These are phyloP conservation scores for Suhomyces terraborum DNA, from an alignment of 1,139 yeast species.

Conservation along the genomic window DNA sequence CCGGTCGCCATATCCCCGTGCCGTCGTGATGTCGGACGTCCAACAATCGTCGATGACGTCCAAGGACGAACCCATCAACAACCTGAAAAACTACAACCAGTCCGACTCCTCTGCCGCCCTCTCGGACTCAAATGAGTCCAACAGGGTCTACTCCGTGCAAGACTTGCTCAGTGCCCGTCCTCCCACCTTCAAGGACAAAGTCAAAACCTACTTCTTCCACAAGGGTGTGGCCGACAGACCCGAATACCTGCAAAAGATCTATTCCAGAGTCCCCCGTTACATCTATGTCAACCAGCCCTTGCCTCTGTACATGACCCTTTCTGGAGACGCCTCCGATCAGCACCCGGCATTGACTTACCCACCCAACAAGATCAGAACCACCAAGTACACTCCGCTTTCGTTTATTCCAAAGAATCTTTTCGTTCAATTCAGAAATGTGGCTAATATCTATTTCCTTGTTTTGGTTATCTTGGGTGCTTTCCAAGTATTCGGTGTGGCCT, in stretches of 20 bases:
- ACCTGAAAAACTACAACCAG: constrained; percentile 5
- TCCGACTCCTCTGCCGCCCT: constrained; percentile 3
- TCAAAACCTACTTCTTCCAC: constrained; percentile 32
- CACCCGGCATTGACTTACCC: constrained; percentile 61
- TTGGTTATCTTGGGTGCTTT: constrained; percentile 84
- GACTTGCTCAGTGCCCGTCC: constrained; percentile 34
- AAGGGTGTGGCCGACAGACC: constrained; percentile 41
- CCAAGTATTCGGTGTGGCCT: constrained; percentile 86
- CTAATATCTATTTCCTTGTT: constrained; percentile 82
- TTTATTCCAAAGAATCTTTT: constrained; percentile 83
- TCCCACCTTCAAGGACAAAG: constrained; percentile 33
- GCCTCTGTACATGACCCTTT: constrained; percentile 30
- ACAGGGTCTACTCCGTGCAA: constrained; percentile 11
- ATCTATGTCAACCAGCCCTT: constrained; percentile 41
- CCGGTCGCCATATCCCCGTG: not conserved
- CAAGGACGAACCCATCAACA: constrained; percentile 9
- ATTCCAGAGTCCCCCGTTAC: constrained; percentile 38
- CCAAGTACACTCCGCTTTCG: constrained; percentile 88
- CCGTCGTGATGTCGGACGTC: constrained; percentile 8
- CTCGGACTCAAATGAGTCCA: constrained; percentile 5
- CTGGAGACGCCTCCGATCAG: constrained; percentile 13
- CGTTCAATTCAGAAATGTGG: constrained; percentile 84
- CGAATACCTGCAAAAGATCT: constrained; percentile 36
- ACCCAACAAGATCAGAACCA: constrained; percentile 91
- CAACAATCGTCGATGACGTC: constrained; percentile 11